These are phyloP conservation scores for Trichophyton verrucosum DNA, from an alignment of 2,329 filamentous ascomycete species.

Conservation along the genomic window DNA sequence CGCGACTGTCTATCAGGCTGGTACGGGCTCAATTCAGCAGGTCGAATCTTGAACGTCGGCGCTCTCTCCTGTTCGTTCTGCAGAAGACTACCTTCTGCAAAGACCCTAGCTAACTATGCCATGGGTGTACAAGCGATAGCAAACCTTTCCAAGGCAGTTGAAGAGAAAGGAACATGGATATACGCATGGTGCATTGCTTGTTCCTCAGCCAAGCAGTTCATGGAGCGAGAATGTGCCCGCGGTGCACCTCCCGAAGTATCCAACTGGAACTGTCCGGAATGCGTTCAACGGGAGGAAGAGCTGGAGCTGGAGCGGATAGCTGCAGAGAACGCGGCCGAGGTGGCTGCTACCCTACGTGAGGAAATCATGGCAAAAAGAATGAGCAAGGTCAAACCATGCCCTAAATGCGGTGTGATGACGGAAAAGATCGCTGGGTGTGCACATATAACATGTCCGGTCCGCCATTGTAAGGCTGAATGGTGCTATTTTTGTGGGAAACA, in stretches of 20 bases:
- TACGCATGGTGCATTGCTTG: slow-evolving; percentile 40
- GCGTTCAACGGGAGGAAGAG: slow-evolving; percentile 14
- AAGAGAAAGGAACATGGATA: slow-evolving; percentile 34
- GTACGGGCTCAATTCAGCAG: slow-evolving; percentile 37
- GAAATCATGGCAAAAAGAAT: neutral
- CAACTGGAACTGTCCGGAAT: slow-evolving; percentile 35
- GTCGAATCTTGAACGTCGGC: slow-evolving; percentile 36
- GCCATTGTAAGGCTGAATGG: neutral
- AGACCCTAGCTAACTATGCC: slow-evolving; percentile 25
- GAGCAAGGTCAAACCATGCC: slow-evolving; percentile 23
- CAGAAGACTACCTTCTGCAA: slow-evolving; percentile 31
- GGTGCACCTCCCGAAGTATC: slow-evolving; percentile 29
- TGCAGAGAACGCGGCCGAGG: neutral
- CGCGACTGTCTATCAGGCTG: slow-evolving; percentile 30
- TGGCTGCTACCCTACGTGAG: neutral
- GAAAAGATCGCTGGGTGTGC: slow-evolving; percentile 30
- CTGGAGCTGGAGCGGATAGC: slow-evolving; percentile 6
- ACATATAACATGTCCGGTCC: slow-evolving; percentile 23
- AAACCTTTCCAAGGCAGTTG: slow-evolving; percentile 29
- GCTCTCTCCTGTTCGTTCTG: slow-evolving; percentile 42
- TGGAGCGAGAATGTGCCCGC: slow-evolving; percentile 35
- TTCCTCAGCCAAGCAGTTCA: slow-evolving; percentile 30
- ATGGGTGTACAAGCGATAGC: slow-evolving; percentile 27
- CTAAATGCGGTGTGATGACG: slow-evolving; percentile 27
- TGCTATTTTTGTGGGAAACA: slow-evolving; percentile 1